Percentiles rank a stretch among this genome's conserved stretches.
phyloP scores from a whole-genome alignment of 192 early-diverging fungal genomes.

The Coemansia sp. region DNA sequence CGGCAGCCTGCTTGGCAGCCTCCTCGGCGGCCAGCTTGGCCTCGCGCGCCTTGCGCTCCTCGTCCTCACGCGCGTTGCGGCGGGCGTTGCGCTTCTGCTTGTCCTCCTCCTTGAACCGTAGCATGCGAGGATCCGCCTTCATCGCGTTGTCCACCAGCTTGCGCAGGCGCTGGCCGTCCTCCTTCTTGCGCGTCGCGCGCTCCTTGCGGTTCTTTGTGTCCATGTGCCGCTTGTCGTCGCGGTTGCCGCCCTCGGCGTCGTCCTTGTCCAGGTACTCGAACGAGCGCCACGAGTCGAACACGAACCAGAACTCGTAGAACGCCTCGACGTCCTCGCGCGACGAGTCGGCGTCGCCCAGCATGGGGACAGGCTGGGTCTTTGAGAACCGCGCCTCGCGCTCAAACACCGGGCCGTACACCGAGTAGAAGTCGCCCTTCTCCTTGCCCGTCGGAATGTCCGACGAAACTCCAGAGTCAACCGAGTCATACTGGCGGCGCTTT shows the following conservation, averaged over 20 bases:
- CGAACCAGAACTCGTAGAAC: constrained; percentile 86
- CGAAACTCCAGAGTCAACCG: constrained; percentile 84
- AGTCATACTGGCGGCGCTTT: constrained; percentile 94
- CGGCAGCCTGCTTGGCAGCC: constrained; percentile 61
- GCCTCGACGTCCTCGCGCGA: constrained; percentile 66
- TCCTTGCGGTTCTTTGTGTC: constrained; percentile 95
- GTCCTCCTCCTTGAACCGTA: constrained; percentile 84
- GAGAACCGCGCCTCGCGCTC: constrained; percentile 91
- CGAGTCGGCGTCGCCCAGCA: constrained; percentile 67
- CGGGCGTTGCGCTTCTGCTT: constrained; percentile 89
- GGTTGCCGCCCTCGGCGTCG: constrained; percentile 84
- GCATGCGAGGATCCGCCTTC: constrained; percentile 86
- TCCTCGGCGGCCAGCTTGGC: constrained; percentile 57
- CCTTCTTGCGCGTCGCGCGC: constrained; percentile 89
- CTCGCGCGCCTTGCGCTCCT: constrained; percentile 49
- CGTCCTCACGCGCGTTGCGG: constrained; percentile 81
- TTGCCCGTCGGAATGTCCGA: constrained; percentile 71
- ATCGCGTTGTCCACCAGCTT: constrained; percentile 84
- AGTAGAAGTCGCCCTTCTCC: constrained; percentile 82
- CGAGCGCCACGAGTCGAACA: constrained; percentile 95
- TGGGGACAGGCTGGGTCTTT: constrained; percentile 81
- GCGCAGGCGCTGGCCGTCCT: constrained; percentile 88
- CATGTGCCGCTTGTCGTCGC: constrained; percentile 95
- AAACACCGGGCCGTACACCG: constrained; percentile 73
- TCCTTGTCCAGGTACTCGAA: constrained; percentile 99